A percentile compares a stretch with the other conserved stretches of the same genome.
Evolutionary conservation across 768 basidiomycete species (phyloP).

Genomic region (Lepiota subincarnata): DNA sequence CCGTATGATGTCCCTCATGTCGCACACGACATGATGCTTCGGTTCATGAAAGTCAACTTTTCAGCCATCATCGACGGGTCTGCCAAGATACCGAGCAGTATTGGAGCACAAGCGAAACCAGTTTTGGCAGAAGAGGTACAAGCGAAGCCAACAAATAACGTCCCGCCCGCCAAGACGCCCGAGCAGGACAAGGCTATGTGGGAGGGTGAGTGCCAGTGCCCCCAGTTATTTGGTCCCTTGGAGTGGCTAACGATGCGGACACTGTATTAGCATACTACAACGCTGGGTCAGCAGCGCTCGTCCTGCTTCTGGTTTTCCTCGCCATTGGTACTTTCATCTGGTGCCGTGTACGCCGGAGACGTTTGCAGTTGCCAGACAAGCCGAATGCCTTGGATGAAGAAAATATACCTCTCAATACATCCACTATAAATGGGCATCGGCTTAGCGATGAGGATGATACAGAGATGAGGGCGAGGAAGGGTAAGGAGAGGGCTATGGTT

Average conservation of each 20-base stretch:
- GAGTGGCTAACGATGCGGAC: conserved; percentile 3
- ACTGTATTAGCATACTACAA: conserved; percentile 82
- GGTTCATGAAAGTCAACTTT: conserved; percentile 94
- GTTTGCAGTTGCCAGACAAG: conserved; percentile 34
- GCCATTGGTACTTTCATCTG: conserved; percentile 75
- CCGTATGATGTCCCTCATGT: conserved; percentile 83
- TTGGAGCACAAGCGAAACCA: conserved; percentile 74
- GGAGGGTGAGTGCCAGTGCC: conserved; percentile 60
- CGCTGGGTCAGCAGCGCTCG: conserved; percentile 82
- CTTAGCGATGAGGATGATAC: conserved; percentile 33
- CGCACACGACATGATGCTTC: conserved; percentile 96
- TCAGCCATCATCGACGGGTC: conserved; percentile 75
- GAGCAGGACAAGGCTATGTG: conserved; percentile 84
- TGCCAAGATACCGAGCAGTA: conserved; percentile 72
- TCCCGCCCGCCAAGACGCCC: conserved; percentile 53
- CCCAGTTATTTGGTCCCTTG: background rate
- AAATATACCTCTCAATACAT: conserved; percentile 59
- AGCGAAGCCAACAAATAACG: conserved; percentile 30
- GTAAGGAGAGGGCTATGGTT: conserved; percentile 48
- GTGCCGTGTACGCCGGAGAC: conserved; percentile 58
- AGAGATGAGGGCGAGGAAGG: conserved; percentile 33
- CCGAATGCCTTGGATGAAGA: conserved; percentile 48
- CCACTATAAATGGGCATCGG: conserved; percentile 30
- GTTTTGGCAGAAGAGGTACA: conserved; percentile 45
- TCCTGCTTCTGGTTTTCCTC: conserved; percentile 68